Evolutionary conservation across 2,329 filamentous ascomycete species (phyloP).

Genomic region (Diplocarpon mali): DNA sequence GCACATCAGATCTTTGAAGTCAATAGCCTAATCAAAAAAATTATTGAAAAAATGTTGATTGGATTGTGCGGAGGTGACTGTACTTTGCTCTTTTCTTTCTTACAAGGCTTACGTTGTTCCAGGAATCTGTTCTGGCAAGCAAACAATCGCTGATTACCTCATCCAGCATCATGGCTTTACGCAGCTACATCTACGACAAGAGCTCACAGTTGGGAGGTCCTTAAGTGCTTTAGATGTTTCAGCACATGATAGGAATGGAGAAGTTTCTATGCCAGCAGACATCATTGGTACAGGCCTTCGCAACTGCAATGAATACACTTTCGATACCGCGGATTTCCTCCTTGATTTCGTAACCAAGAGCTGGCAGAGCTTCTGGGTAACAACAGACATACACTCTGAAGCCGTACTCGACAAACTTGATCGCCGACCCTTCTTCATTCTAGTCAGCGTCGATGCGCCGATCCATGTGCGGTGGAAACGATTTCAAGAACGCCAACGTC

Average conservation of each 20-base stretch:
- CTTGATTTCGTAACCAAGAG: conserved; percentile 75
- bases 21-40: not conserved
- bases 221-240: not conserved
- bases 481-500: conserved; percentile 44
- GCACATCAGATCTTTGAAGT: too few relatives aligned
- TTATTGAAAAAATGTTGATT: conserved; percentile 50
- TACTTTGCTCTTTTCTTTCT: not conserved
- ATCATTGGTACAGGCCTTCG: conserved; percentile 6
- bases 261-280: not conserved
- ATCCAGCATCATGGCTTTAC: conserved; percentile 75
- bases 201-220: conserved; percentile 5
- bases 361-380: conserved; percentile 81
- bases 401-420: conserved; percentile 62
- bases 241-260: not conserved
- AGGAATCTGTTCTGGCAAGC: conserved; percentile 93
- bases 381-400: conserved; percentile 69
- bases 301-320: conserved; percentile 29
- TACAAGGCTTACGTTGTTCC: not conserved
- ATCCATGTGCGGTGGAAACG: conserved; percentile 74
- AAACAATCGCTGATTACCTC: conserved; percentile 79
- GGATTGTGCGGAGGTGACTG: conserved; percentile 61
- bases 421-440: conserved; percentile 81
- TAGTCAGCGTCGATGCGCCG: conserved; percentile 85
- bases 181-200: conserved; percentile 47
- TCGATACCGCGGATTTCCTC: conserved; percentile 54